Conservation (phyloP, 768 basidiomycete species). For the Hortiboletus flavorubellus region DNA sequence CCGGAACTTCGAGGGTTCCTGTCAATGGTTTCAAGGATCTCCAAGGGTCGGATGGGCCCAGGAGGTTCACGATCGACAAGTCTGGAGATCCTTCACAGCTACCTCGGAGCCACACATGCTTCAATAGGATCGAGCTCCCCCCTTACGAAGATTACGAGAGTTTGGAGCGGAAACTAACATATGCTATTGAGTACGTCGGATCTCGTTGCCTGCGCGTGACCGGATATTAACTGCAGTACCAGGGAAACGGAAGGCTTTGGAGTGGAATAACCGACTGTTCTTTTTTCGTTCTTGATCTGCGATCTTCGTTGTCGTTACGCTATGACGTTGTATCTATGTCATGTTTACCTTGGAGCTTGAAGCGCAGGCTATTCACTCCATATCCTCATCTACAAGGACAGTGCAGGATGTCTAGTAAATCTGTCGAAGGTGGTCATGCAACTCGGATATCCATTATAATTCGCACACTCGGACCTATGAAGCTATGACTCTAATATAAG, state of each 20-base stretch:
- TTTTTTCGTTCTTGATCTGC: constrained; percentile 3
- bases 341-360: constrained; percentile 2
- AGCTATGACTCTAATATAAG: not conserved
- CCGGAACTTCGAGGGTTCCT: constrained; percentile 78
- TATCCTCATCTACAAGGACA: not conserved
- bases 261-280: constrained; percentile 41
- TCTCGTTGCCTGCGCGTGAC: not conserved
- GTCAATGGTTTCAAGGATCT: constrained; percentile 95
- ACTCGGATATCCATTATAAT: not conserved
- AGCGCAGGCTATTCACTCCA: not conserved
- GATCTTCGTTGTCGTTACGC: constrained; percentile 1
- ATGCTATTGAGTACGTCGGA: constrained; percentile 71
- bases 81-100: constrained; percentile 85
- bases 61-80: constrained; percentile 94
- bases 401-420: not conserved
- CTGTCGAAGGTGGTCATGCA: not conserved
- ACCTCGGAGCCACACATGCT: constrained; percentile 91
- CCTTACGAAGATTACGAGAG: constrained; percentile 87
- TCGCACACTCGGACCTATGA: not conserved
- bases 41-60: constrained; percentile 89
- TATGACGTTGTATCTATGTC: constrained; percentile 15
- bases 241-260: constrained; percentile 81
- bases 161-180: constrained; percentile 80
- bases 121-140: constrained; percentile 86
- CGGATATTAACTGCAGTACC: constrained; percentile 11